A percentile compares a stretch with the other conserved stretches of the same genome.
phyloP scores from a whole-genome alignment of 139 green algal genomes.

The Chlamydomonas eustigma region DNA sequence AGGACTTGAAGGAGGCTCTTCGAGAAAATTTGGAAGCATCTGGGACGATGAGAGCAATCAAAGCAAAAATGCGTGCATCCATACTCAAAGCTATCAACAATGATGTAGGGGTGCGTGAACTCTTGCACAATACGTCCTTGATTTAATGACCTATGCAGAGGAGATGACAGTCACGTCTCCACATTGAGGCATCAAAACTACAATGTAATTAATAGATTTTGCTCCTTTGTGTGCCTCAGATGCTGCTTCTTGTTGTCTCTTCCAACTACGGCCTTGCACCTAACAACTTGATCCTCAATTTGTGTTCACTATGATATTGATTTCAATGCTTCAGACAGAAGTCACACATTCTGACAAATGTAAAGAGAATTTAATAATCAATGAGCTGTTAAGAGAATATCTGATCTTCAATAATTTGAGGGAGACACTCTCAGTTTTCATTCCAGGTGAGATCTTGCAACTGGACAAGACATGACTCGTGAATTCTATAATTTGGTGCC shows the following conservation, averaged over 20 bases:
- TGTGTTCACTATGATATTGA: too few relatives aligned
- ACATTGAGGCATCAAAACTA: neutral
- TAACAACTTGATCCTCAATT: too few relatives aligned
- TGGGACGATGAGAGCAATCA: slow-evolving; percentile 20
- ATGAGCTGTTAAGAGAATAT: slow-evolving; percentile 68
- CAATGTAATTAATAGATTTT: too few relatives aligned
- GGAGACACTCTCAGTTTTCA: slow-evolving; percentile 45
- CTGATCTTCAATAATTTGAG: slow-evolving; percentile 39
- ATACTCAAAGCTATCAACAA: slow-evolving; percentile 16
- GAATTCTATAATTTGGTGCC: neutral
- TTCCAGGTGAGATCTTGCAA: slow-evolving; percentile 32
- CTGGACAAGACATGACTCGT: neutral
- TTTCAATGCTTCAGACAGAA: too few relatives aligned
- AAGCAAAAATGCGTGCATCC: slow-evolving; percentile 22
- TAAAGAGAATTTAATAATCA: slow-evolving; percentile 56
- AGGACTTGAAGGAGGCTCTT: slow-evolving; percentile 18
- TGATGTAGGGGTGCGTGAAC: too few relatives aligned
- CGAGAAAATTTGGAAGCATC: slow-evolving; percentile 27
- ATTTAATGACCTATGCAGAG: too few relatives aligned
- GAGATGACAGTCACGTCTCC: too few relatives aligned
- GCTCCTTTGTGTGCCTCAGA: neutral
- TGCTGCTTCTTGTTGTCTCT: too few relatives aligned
- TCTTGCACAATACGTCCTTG: too few relatives aligned
- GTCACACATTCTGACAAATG: slow-evolving; percentile 13
- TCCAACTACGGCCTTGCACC: too few relatives aligned